A percentile compares a stretch with the other conserved stretches of the same genome.
These are phyloP conservation scores for Aspergillus uvarum DNA, from an alignment of 2,329 filamentous ascomycete genomes.

Conservation along the genomic window DNA sequence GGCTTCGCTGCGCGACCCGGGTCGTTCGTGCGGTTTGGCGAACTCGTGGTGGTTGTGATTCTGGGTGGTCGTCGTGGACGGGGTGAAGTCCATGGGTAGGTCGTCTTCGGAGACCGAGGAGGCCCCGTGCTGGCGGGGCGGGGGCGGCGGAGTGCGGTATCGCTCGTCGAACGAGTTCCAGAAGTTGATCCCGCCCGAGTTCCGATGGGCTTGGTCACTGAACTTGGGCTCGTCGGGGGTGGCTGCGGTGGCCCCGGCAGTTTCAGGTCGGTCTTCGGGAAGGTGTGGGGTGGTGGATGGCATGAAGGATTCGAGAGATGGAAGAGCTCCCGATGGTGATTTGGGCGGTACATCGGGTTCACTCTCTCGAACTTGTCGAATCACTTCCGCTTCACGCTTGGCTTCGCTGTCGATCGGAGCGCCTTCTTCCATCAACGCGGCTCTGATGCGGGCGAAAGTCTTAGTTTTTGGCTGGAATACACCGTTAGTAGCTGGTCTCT, in stretches of 20 bases:
- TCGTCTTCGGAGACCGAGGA: slow-evolving; percentile 49
- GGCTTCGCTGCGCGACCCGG: slow-evolving; percentile 42
- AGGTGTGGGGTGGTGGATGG: slow-evolving; percentile 16
- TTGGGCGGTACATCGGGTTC: slow-evolving; percentile 62
- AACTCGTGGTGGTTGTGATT: slow-evolving; percentile 22
- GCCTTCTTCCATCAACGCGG: slow-evolving; percentile 82
- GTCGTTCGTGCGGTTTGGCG: slow-evolving; percentile 35
- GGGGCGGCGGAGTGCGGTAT: slow-evolving; percentile 63
- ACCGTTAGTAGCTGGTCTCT: slow-evolving; percentile 1
- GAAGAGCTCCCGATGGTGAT: slow-evolving; percentile 44
- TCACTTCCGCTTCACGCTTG: slow-evolving; percentile 88
- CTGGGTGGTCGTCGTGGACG: slow-evolving; percentile 32
- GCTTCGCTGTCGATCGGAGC: slow-evolving; percentile 86
- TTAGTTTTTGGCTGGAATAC: slow-evolving; percentile 81
- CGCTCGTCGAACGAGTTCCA: slow-evolving; percentile 79
- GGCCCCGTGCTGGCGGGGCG: slow-evolving; percentile 54
- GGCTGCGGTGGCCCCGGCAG: slow-evolving; percentile 30
- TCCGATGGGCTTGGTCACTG: slow-evolving; percentile 70
- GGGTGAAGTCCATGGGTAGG: slow-evolving; percentile 41
- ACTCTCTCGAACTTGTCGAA: slow-evolving; percentile 89
- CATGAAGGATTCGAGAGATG: slow-evolving; percentile 51
- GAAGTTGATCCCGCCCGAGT: slow-evolving; percentile 69
- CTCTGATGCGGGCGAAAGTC: slow-evolving; percentile 88
- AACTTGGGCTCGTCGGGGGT: slow-evolving; percentile 66
- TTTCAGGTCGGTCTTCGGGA: slow-evolving; percentile 22